A percentile compares a stretch with the other conserved stretches of the same genome.
These are phyloP conservation scores for Pichia sp. DNA, from an alignment of 1,139 yeast species.

Conservation along the genomic window DNA sequence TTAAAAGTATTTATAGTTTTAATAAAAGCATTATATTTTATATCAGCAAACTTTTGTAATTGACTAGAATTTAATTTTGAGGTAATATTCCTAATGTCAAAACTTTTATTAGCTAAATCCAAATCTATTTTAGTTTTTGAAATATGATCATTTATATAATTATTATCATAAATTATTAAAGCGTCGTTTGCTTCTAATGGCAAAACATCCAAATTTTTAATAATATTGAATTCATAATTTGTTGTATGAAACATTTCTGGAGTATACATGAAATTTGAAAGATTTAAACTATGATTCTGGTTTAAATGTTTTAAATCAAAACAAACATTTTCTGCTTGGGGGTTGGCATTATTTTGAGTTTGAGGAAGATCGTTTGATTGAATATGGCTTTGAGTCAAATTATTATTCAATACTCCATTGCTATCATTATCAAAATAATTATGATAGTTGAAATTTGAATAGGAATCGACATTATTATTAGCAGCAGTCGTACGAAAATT, in stretches of 20 bases:
- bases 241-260: not conserved
- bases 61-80: conserved; percentile 8
- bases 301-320: no score
- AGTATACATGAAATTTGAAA: not conserved
- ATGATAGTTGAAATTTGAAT: no score
- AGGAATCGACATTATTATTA: no score
- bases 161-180: not conserved
- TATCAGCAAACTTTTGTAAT: conserved; percentile 5
- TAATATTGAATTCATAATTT: conserved; percentile 2
- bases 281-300: no score
- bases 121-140: not conserved
- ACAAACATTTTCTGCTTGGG: no score
- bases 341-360: no score
- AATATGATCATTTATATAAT: not conserved
- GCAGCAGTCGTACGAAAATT: no score
- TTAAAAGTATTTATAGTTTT: no score
- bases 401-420: no score
- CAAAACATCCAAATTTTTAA: not conserved
- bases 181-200: not conserved
- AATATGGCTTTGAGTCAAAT: no score
- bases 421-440: no score
- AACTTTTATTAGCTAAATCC: not conserved
- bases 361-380: no score
- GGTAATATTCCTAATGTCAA: conserved; percentile 2
- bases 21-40: not conserved